Base-by-base conservation (phyloP, 2,329 filamentous ascomycete genomes). In the Colletotrichum sp. region DNA sequence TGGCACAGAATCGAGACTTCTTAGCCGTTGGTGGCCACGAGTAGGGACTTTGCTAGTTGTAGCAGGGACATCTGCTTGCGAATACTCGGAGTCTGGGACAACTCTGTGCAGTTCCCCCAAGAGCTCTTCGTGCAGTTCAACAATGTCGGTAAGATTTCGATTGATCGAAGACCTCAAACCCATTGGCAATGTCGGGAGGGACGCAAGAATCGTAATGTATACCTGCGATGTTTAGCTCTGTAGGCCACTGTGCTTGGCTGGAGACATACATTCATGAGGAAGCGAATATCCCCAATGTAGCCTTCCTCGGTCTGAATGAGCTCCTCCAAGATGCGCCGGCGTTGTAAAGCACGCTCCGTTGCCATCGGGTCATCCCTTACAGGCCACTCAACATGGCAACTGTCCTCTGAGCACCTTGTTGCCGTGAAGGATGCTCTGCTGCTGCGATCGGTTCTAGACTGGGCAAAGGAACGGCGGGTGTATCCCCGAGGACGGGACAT, bases 271-370 rank as follows among this genome's bases (percentile, higher is more conserved):
- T 98, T 96, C 82, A 94, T 94, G 75, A 98, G 87, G 78, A 97
- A 95, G 80, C 95, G 95, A 74, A 98, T 85, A 80, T 98, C 96
- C 19, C 93, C 92, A 79, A 98, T 93, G 82, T 98, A 98, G 80
- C 93, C 92, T 82, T 97, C 94, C 83, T 98, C 97, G 0, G 96
- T 98, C 72, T 87, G 90, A 76, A 98, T 92, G 67, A 98, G 87
- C 85, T 98, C 97, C 81, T 97, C 94, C 44, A 98, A 85, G 52
- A 98, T 92, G 77, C 93, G 92, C 16, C 95, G 92, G 76, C 97
- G 91, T 80, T 96, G 94, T 25, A 94, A 84, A 3, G 95, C 91
- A 69, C 96, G 91, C 78, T 93, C 90, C 57, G 91, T 90, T n/a
- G 94, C 93, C 34, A 89, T 92, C 74, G 93, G 90, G 78, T 98